Evolutionary conservation across 371 early-diverging fungal genomes (phyloP).

Genomic region (Saksenaea oblongispora): DNA sequence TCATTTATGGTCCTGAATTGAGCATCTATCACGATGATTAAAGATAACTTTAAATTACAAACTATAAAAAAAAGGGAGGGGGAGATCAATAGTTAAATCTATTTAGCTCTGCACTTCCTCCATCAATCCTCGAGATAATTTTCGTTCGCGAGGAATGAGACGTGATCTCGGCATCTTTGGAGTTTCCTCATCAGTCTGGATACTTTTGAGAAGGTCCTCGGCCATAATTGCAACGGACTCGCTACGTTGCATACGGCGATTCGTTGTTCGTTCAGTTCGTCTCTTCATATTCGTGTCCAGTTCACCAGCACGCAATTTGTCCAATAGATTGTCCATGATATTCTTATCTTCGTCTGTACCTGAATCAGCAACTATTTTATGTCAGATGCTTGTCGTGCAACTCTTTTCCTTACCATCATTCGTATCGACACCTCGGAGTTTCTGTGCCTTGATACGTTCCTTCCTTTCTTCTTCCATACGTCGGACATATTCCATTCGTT

Average conservation of each 20-base stretch:
- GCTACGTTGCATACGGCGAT: constrained; percentile 55
- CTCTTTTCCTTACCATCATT: constrained; percentile 37
- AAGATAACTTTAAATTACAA: neutral
- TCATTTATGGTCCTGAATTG: neutral
- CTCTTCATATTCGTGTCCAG: constrained; percentile 63
- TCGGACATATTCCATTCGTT: constrained; percentile 44
- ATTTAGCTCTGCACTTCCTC: neutral
- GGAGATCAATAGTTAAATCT: too few species aligned
- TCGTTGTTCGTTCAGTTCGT: constrained; percentile 36
- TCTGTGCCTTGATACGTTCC: constrained; percentile 46
- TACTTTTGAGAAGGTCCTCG: constrained; percentile 70
- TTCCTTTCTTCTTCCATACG: constrained; percentile 45
- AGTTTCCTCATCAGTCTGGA: constrained; percentile 50
- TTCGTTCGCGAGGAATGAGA: neutral
- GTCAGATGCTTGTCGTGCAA: constrained; percentile 1
- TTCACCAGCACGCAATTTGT: constrained; percentile 74
- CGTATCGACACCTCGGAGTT: constrained; percentile 48
- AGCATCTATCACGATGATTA: neutral
- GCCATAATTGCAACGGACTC: constrained; percentile 69
- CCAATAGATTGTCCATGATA: constrained; percentile 80
- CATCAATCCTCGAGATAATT: neutral
- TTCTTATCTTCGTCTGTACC: constrained; percentile 67
- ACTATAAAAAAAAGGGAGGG: neutral
- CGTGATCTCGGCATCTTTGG: constrained; percentile 13
- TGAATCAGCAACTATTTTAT: constrained; percentile 33